Evolutionary conservation across 352 stramenopile species (phyloP), one percentile per base, ranked within the genome.

Genomic region (Globisporangium paddicum): DNA sequence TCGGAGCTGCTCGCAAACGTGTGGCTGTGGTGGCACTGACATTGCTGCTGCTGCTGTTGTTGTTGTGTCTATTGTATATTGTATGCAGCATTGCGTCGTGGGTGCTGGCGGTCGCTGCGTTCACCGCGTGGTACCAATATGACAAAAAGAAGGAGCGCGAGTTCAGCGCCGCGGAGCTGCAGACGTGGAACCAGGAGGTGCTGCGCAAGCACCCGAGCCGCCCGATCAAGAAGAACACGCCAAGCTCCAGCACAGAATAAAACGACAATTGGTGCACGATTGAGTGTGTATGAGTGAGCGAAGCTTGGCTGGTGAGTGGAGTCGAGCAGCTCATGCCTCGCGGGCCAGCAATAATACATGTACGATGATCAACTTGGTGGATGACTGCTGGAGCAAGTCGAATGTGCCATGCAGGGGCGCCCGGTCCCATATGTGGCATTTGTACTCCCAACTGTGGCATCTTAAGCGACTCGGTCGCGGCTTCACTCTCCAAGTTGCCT

Each of bases 111-210:
- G 50, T 71, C 25, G 68, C 67, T 6, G 65, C 73, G 37, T 70
- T 71, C 42, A 59, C 51, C 0, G 72, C 60, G 35, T 87, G 77
- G 76, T 83, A 82, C 68, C 60, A 78, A 52, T 74, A 87, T 55
- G 79, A 89, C 56, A 54, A 67, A 44, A 77, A 77, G 76, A 77
- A 79, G 58, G 72, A 72, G 57, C 72, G 73, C 55, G 70, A 82
- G 64, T 89, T 89, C 61, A 72, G 74, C 16, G 58, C 57, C 16
- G 50, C 58, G 19, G 79, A 89, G 35, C 44, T 68, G 11, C 55
- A 55, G 32, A 46, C 77, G 58, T 89, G 79, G 79, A 89, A 89
- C 59, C 62, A 82, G 34, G 68, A 81, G 21, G 69, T 89, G 45
- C 65, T 89, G 34, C 62, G 62, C 56, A 77, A 77, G 60, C 71